These are phyloP conservation scores for Boletales sp. DNA, from an alignment of 768 basidiomycete species.

Conservation along the genomic window DNA sequence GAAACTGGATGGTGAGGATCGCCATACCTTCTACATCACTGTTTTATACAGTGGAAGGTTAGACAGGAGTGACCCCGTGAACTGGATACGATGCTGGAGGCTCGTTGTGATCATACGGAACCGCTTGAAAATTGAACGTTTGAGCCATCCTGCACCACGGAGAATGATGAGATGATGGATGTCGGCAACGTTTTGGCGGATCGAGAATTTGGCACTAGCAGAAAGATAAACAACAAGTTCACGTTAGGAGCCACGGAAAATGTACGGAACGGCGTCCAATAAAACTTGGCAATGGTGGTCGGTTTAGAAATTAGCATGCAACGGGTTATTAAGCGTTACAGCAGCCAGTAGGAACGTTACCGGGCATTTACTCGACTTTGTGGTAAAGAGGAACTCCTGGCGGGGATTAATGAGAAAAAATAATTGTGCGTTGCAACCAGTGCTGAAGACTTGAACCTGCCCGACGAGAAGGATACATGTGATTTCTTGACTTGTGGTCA, in stretches of 20 bases:
- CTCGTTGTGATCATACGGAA: not conserved
- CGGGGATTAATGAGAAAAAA: not conserved
- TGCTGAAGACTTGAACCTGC: too few species aligned
- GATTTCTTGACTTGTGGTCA: conserved; percentile 5
- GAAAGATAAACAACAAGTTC: not conserved
- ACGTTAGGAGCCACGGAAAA: conserved; percentile 13
- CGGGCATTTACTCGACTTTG: not conserved
- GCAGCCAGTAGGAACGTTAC: not conserved
- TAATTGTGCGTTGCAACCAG: not conserved
- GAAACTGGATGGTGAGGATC: conserved; percentile 15
- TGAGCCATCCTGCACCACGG: conserved; percentile 18
- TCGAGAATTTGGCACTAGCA: not conserved
- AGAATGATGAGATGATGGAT: conserved; percentile 3
- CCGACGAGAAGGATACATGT: not conserved
- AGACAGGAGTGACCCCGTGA: not conserved
- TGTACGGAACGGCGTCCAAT: conserved; percentile 1
- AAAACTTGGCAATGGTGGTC: not conserved
- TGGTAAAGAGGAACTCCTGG: not conserved
- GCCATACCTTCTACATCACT: not conserved
- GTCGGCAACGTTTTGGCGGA: not conserved
- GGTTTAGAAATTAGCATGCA: not conserved
- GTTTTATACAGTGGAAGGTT: conserved; percentile 6
- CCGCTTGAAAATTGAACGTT: not conserved
- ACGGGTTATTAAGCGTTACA: not conserved
- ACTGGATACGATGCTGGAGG: not conserved